Conservation (phyloP, 1,139 yeast genomes). For the Candida sanyaensis region DNA sequence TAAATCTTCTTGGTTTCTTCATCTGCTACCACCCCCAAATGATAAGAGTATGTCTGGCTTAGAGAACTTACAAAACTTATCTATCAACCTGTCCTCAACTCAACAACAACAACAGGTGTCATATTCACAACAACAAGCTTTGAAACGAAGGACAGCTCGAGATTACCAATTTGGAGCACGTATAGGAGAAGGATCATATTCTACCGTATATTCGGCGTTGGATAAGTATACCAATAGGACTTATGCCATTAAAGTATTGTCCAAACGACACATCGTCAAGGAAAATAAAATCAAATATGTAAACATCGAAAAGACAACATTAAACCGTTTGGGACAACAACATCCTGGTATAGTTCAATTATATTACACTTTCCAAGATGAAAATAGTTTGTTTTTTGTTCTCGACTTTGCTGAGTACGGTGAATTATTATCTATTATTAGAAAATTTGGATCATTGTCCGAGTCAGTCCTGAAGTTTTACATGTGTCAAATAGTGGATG, state of each 20-base stretch:
- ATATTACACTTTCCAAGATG: constrained; percentile 80
- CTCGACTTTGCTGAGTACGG: constrained; percentile 82
- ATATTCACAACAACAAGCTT: constrained; percentile 2
- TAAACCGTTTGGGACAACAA: constrained; percentile 68
- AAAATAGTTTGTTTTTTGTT: constrained; percentile 67
- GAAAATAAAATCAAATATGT: constrained; percentile 82
- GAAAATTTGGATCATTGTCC: constrained; percentile 76
- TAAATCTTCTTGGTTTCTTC: not conserved
- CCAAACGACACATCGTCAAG: constrained; percentile 71
- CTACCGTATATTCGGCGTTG: constrained; percentile 71
- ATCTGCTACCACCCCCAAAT: not conserved
- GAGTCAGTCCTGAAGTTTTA: constrained; percentile 77
- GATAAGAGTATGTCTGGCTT: constrained; percentile 3
- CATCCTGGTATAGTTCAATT: constrained; percentile 69
- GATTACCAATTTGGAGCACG: constrained; percentile 74
- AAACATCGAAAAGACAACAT: constrained; percentile 73
- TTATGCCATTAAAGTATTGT: constrained; percentile 74
- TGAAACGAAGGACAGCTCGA: constrained; percentile 45
- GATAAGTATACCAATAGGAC: constrained; percentile 57
- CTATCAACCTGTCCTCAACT: constrained; percentile 1
- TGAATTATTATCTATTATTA: constrained; percentile 67
- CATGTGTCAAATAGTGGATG: constrained; percentile 79
- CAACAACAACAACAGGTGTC: constrained; percentile 5
- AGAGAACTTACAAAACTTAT: constrained; percentile 5
- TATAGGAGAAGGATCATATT: constrained; percentile 81